These are phyloP conservation scores for Aspergillus fumigatiaffinis DNA, from an alignment of 2,329 filamentous ascomycete species.

Conservation along the genomic window DNA sequence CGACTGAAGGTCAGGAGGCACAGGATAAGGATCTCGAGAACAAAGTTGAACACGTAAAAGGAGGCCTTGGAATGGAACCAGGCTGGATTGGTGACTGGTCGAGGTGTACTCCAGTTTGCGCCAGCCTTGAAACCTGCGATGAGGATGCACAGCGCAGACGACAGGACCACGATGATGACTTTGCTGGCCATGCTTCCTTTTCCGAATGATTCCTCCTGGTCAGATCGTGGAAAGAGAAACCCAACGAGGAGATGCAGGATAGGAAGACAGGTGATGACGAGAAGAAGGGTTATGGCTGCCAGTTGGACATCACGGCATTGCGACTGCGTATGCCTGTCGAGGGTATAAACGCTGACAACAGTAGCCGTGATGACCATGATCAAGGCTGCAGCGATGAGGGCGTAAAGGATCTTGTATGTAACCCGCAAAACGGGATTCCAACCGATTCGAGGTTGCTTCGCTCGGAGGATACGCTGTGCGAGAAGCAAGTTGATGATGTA, in stretches of 20 bases:
- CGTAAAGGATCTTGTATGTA: slow-evolving; percentile 57
- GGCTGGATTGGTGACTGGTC: slow-evolving; percentile 52
- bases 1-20: slow-evolving; percentile 62
- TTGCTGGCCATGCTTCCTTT: slow-evolving; percentile 64
- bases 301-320: slow-evolving; percentile 63
- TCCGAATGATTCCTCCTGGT: slow-evolving; percentile 60
- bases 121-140: slow-evolving; percentile 68
- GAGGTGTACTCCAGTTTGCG: slow-evolving; percentile 51
- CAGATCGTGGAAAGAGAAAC: slow-evolving; percentile 40
- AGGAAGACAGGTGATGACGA: slow-evolving; percentile 64
- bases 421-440: slow-evolving; percentile 57
- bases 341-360: slow-evolving; percentile 65
- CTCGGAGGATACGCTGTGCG: slow-evolving; percentile 69
- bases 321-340: slow-evolving; percentile 46
- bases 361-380: slow-evolving; percentile 63
- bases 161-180: slow-evolving; percentile 59
- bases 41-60: slow-evolving; percentile 79
- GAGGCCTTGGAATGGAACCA: slow-evolving; percentile 68
- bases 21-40: slow-evolving; percentile 67
- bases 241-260: slow-evolving; percentile 53
- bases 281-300: slow-evolving; percentile 58
- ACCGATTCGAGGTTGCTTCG: slow-evolving; percentile 65
- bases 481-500: slow-evolving; percentile 78
- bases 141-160: slow-evolving; percentile 53
- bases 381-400: slow-evolving; percentile 56